phyloP scores from a whole-genome alignment of 1,139 yeast species.

The Zhuliangozyma parablackwelliae region DNA sequence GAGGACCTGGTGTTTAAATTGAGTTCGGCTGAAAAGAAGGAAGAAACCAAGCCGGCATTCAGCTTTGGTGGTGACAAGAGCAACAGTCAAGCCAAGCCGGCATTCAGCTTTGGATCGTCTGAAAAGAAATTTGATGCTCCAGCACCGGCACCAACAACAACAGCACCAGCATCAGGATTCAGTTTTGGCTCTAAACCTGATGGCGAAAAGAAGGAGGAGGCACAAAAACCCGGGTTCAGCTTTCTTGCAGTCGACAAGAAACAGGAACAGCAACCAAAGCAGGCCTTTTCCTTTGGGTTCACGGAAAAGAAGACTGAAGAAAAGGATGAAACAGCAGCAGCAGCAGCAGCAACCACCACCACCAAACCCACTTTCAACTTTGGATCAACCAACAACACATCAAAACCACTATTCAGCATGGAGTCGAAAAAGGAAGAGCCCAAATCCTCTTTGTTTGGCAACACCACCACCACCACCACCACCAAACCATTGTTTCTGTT shows the following conservation, averaged over 20 bases:
- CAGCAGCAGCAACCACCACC: neutral
- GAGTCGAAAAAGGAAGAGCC: too few relatives aligned
- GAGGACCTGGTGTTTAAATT: slow-evolving; percentile 50
- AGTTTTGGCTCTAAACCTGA: neutral
- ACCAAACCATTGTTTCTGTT: too few relatives aligned
- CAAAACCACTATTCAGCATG: too few relatives aligned
- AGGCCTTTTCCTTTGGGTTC: too few relatives aligned
- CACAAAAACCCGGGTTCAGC: slow-evolving; percentile 12
- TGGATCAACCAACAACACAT: neutral
- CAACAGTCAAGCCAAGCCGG: slow-evolving; percentile 2
- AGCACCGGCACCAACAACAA: slow-evolving; percentile 4
- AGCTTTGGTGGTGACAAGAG: slow-evolving; percentile 1
- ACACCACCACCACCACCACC: neutral
- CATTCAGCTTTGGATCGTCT: slow-evolving; percentile 3
- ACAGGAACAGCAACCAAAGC: too few relatives aligned
- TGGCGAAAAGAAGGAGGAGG: slow-evolving; percentile 11
- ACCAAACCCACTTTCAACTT: slow-evolving; percentile 9
- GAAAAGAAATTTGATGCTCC: neutral
- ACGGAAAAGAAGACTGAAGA: too few relatives aligned
- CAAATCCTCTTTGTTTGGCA: neutral
- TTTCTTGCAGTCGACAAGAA: neutral
- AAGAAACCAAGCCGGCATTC: neutral
- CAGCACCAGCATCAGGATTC: slow-evolving; percentile 5
- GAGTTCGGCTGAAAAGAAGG: neutral
- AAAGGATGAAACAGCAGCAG: neutral